phyloP scores from a whole-genome alignment of 148 eudicot genomes.

The Diospyros lotus region DNA sequence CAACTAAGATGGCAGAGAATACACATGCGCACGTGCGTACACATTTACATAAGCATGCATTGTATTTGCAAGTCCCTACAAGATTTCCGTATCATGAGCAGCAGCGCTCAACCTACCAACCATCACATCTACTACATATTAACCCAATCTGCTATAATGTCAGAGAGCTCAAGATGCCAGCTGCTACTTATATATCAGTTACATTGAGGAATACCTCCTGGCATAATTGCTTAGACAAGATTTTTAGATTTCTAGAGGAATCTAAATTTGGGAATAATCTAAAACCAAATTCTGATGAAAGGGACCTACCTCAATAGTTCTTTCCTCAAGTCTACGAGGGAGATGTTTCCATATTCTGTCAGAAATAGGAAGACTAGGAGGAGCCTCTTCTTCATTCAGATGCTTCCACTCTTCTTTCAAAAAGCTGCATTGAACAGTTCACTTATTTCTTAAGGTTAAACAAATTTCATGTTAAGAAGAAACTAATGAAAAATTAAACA shows the following conservation, averaged over 20 bases:
- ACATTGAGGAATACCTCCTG: too few species aligned
- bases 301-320: slow-evolving; percentile 45
- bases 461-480: background rate
- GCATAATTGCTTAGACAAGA: too few species aligned
- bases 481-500: slow-evolving; percentile 4
- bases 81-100: background rate
- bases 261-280: background rate
- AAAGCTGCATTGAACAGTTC: slow-evolving; percentile 44
- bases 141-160: too few species aligned
- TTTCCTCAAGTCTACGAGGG: slow-evolving; percentile 41
- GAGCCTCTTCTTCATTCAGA: slow-evolving; percentile 35
- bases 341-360: slow-evolving; percentile 48
- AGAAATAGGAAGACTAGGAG: slow-evolving; percentile 37
- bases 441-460: background rate
- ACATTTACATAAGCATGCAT: too few species aligned
- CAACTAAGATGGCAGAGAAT: background rate
- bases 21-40: background rate
- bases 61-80: background rate
- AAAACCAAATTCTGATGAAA: background rate
- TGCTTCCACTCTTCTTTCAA: slow-evolving; percentile 59
- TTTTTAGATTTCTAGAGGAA: too few species aligned
- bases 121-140: too few species aligned
- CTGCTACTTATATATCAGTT: too few species aligned
- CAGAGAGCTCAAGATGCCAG: too few species aligned
- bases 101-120: too few species aligned